Evolutionary conservation across 345 rosid genomes (phyloP).

Genomic region (Hibiscus trionum): DNA sequence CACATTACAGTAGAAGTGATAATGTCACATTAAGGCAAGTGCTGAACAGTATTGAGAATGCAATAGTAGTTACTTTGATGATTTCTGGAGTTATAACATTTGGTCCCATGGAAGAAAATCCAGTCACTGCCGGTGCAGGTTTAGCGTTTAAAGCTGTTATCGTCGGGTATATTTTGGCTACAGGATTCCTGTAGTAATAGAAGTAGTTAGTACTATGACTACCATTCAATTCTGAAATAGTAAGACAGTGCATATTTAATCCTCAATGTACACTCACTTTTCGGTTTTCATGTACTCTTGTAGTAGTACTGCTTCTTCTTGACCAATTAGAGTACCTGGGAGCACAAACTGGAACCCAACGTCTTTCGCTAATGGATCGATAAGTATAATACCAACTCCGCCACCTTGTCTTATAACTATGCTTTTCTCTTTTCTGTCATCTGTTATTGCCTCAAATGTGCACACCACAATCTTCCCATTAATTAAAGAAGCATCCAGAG

Average conservation of each 20-base stretch:
- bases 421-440: slow-evolving; percentile 23
- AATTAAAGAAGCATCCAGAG: slow-evolving; percentile 28
- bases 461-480: slow-evolving; percentile 47
- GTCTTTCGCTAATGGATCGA: slow-evolving; percentile 26
- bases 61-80: slow-evolving; percentile 27
- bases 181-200: slow-evolving; percentile 23
- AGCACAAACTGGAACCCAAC: slow-evolving; percentile 34
- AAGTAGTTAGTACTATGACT: neutral
- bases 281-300: slow-evolving; percentile 28
- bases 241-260: neutral
- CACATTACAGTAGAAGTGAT: neutral
- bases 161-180: slow-evolving; percentile 32
- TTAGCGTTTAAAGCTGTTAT: slow-evolving; percentile 23
- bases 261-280: slow-evolving; percentile 25
- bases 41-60: neutral
- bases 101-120: slow-evolving; percentile 43
- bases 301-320: slow-evolving; percentile 32
- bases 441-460: slow-evolving; percentile 18
- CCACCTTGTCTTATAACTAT: slow-evolving; percentile 24
- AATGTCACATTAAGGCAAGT: neutral
- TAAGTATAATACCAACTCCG: slow-evolving; percentile 40
- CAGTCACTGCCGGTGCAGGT: slow-evolving; percentile 37
- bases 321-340: slow-evolving; percentile 30
- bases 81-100: slow-evolving; percentile 35
- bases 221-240: neutral